Conservation (phyloP, 371 early-diverging fungal genomes). For the Lichtheimia ornata region DNA sequence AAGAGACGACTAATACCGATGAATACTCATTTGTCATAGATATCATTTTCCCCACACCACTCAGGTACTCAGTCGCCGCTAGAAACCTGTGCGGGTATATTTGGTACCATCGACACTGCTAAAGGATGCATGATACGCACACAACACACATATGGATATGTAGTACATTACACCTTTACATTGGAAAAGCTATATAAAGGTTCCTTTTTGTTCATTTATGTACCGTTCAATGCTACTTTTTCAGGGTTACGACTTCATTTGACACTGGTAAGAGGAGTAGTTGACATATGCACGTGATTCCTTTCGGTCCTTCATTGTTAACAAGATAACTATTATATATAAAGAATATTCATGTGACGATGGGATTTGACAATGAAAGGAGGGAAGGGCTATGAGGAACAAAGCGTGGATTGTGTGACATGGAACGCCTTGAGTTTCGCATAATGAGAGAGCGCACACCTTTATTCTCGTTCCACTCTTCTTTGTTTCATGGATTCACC, state of each 20-base stretch:
- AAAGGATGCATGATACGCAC: background rate
- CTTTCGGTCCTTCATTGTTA: too few relatives aligned
- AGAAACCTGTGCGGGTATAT: background rate
- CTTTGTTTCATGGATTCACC: too few relatives aligned
- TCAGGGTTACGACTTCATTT: background rate
- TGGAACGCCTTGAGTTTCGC: background rate
- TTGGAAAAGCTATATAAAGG: too few relatives aligned
- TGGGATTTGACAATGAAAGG: background rate
- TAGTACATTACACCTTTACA: background rate
- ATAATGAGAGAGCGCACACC: background rate
- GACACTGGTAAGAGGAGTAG: background rate
- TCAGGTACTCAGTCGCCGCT: background rate
- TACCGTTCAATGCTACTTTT: too few relatives aligned
- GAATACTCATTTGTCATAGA: constrained; percentile 2
- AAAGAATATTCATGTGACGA: background rate
- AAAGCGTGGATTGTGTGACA: background rate
- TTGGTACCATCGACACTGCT: background rate
- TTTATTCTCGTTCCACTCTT: background rate
- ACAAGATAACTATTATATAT: too few relatives aligned
- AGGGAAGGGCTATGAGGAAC: background rate
- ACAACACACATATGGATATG: background rate
- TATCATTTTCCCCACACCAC: background rate
- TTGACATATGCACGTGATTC: too few relatives aligned
- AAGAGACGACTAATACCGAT: background rate
- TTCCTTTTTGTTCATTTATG: too few relatives aligned